Evolutionary conservation across 139 green algal species (phyloP), one percentile per base, ranked within the genome.

Genomic region (Monoraphidium neglectum): DNA sequence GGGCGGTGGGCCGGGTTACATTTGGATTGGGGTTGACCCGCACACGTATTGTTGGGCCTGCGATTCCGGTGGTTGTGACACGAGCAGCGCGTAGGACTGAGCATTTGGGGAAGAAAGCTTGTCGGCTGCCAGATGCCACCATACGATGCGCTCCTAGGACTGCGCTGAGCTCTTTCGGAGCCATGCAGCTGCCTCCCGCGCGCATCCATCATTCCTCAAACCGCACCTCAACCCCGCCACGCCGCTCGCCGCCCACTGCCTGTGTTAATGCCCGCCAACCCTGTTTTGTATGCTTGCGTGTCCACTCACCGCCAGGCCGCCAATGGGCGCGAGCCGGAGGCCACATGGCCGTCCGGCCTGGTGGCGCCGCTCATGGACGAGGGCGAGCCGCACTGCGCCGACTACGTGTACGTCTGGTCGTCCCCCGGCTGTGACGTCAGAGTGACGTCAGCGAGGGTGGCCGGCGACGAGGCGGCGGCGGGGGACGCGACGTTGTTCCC

Each of bases 321-420:
- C 1, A 71, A 82, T 40, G 81, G 84, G 18, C 43, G 24, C 0
- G 84, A 88, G 76, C 84, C 84, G 24, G 57, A 16, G 30, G 36
- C n/a, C 47, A 89, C 84, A 2, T 89, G 84, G 84, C 84, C 84
- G 6, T 81, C 81, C 0, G 84, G 84, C 40, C 82, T 89, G 37
- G 37, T 68, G 43, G 81, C 81, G 2, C 84, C 84, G 3, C 82
- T 89, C 16, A 88, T 85, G 84, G 84, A 89, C 49, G 53, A 78
- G 1, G 84, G 79, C 0, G 57, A 68, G 10, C 75, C 75, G 2
- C 71, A 89, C 66, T 89, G 84, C 63, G 59, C 83, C 16, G 84
- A 89, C 65, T 89, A 84, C 47, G 64, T 89, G 3, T 89, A 89
- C 38, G 65, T 82, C 2, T 84, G 78, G 74, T 38, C 62, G 2